These are phyloP conservation scores for Thermothielavioides terrestris DNA, from an alignment of 495 filamentous ascomycete species.

Conservation along the genomic window DNA sequence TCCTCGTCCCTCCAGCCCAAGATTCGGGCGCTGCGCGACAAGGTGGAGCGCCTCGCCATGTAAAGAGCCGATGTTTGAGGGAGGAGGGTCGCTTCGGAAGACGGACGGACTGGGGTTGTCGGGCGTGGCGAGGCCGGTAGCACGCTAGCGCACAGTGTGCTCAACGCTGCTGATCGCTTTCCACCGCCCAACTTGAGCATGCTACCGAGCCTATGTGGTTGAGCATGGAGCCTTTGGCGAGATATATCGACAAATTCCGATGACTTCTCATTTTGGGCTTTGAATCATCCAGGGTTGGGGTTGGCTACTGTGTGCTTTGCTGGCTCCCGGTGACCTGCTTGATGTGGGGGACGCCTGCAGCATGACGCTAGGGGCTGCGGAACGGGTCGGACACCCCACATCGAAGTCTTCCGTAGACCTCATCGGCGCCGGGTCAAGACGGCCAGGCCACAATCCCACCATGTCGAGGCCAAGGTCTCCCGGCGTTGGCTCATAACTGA, in stretches of 20 bases:
- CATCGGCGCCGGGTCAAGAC: slow-evolving; percentile 8
- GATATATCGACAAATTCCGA: background rate
- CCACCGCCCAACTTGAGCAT: too few relatives aligned
- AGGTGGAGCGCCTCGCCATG: slow-evolving; percentile 95
- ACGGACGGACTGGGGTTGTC: background rate
- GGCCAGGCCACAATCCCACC: too few relatives aligned
- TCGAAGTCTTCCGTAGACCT: slow-evolving; percentile 5
- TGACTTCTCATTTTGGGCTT: background rate
- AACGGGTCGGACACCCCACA: slow-evolving; percentile 1
- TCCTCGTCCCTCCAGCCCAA: slow-evolving; percentile 75
- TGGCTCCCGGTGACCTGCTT: background rate
- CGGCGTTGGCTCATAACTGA: too few relatives aligned
- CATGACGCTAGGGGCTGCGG: slow-evolving; percentile 7
- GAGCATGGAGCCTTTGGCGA: background rate
- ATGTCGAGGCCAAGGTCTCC: too few relatives aligned
- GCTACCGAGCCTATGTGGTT: background rate
- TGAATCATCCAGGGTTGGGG: slow-evolving; percentile 12
- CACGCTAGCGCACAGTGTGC: background rate
- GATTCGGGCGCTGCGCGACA: slow-evolving; percentile 80
- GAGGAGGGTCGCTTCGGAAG: background rate
- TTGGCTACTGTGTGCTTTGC: background rate
- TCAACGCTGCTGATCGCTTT: too few relatives aligned
- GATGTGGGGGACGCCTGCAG: background rate
- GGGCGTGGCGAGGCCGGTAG: background rate
- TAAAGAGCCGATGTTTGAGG: slow-evolving; percentile 39